Conservation (phyloP, 2,329 filamentous ascomycete species). For the Colletotrichum shisoi region DNA sequence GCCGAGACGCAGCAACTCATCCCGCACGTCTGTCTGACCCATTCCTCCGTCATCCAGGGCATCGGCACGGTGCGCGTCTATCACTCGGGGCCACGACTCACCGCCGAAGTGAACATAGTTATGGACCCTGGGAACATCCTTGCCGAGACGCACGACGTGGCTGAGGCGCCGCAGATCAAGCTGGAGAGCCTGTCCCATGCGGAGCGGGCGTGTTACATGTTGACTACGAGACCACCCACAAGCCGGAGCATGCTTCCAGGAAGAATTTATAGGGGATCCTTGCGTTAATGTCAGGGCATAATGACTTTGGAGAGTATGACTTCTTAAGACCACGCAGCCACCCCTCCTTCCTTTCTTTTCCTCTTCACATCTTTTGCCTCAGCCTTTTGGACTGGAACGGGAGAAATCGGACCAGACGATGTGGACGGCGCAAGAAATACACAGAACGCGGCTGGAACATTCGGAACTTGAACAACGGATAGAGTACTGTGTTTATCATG, state of each 20-base stretch:
- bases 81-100: conserved; percentile 84
- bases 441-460: no score
- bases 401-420: no score
- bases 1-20: conserved; percentile 89
- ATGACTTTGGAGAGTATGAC: neutral
- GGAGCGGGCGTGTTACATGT: conserved; percentile 94
- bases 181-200: conserved; percentile 90
- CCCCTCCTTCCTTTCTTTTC: no score
- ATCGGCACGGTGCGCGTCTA: conserved; percentile 96
- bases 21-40: conserved; percentile 96
- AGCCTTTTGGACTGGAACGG: neutral
- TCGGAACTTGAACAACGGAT: neutral
- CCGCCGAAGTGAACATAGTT: conserved; percentile 95
- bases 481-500: neutral
- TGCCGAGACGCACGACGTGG: conserved; percentile 85
- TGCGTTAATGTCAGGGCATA: neutral
- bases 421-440: neutral
- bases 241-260: conserved; percentile 78
- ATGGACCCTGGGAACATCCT: conserved; percentile 81
- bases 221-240: conserved; percentile 94
- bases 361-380: no score
- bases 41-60: conserved; percentile 78
- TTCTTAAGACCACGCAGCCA: no score
- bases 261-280: conserved; percentile 60
- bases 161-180: conserved; percentile 92